A percentile compares a stretch with the other conserved stretches of the same genome.
These are phyloP conservation scores for Candida endomychidarum DNA, from an alignment of 805 yeast genomes.

Conservation along the genomic window DNA sequence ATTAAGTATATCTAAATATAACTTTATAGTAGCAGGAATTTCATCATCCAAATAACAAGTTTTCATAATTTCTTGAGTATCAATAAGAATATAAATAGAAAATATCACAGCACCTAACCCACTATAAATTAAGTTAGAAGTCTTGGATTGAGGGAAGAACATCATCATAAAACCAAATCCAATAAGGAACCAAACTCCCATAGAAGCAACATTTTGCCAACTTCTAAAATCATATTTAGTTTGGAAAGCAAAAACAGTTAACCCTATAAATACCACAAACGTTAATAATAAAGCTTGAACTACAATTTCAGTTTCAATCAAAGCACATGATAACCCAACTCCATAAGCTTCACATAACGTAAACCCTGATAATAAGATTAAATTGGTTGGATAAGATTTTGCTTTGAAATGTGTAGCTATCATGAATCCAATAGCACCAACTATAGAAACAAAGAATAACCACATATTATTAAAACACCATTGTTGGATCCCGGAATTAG, in stretches of 20 bases:
- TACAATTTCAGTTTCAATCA: conserved; percentile 62
- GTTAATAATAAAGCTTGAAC: conserved; percentile 73
- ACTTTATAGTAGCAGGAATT: conserved; percentile 71
- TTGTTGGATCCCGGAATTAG: conserved; percentile 41
- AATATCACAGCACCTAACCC: conserved; percentile 74
- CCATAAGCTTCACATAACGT: conserved; percentile 75
- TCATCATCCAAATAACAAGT: conserved; percentile 81
- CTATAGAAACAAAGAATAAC: conserved; percentile 54
- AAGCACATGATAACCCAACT: conserved; percentile 64
- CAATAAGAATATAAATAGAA: conserved; percentile 69
- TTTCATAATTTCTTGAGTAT: conserved; percentile 78
- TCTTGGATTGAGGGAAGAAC: conserved; percentile 61
- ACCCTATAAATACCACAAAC: conserved; percentile 67
- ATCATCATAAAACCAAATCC: conserved; percentile 70
- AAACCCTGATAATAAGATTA: conserved; percentile 60
- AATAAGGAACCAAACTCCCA: conserved; percentile 64
- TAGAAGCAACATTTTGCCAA: conserved; percentile 57
- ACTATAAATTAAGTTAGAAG: conserved; percentile 65
- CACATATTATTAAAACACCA: conserved; percentile 63
- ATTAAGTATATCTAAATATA: conserved; percentile 82
- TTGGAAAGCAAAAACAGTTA: conserved; percentile 75
- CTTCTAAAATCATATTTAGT: conserved; percentile 71
- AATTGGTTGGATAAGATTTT: conserved; percentile 65
- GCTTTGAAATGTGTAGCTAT: conserved; percentile 64
- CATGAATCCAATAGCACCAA: conserved; percentile 64